Percentiles rank a stretch among this genome's conserved stretches.
These are phyloP conservation scores for Leccinum olivaceopallidum DNA, from an alignment of 768 basidiomycete species.

Conservation along the genomic window DNA sequence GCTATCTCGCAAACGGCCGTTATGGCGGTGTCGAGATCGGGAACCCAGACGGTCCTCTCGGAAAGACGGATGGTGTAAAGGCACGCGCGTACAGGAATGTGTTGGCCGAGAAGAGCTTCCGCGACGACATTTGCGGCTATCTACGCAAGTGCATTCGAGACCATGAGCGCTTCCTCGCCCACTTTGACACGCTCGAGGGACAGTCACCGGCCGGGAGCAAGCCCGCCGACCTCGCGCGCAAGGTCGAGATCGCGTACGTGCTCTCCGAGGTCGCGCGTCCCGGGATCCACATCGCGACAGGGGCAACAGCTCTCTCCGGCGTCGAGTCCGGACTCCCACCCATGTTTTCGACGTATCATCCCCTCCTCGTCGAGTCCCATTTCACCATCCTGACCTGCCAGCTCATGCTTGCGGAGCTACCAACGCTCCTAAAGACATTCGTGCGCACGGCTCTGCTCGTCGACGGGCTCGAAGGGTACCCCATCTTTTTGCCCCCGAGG, in stretches of 20 bases:
- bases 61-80: slow-evolving; percentile 58
- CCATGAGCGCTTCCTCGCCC: slow-evolving; percentile 79
- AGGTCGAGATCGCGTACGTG: slow-evolving; percentile 66
- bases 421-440: slow-evolving; percentile 61
- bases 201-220: slow-evolving; percentile 15
- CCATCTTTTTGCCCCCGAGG: slow-evolving; percentile 82
- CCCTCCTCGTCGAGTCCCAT: slow-evolving; percentile 84
- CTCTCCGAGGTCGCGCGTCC: slow-evolving; percentile 70
- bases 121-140: slow-evolving; percentile 58
- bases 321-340: slow-evolving; percentile 40
- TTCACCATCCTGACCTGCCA: slow-evolving; percentile 76
- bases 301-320: slow-evolving; percentile 39
- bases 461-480: slow-evolving; percentile 85
- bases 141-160: slow-evolving; percentile 80
- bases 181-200: slow-evolving; percentile 76
- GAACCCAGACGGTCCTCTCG: slow-evolving; percentile 76
- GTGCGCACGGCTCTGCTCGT: slow-evolving; percentile 65
- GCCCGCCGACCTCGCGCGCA: slow-evolving; percentile 45
- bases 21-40: slow-evolving; percentile 89
- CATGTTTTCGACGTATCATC: slow-evolving; percentile 89
- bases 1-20: slow-evolving; percentile 69
- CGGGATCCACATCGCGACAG: slow-evolving; percentile 45
- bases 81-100: slow-evolving; percentile 60
- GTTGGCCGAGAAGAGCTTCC: slow-evolving; percentile 55
- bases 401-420: slow-evolving; percentile 78